A percentile compares a stretch with the other conserved stretches of the same genome.
Conservation (phyloP, 2,329 filamentous ascomycete genomes). For the Colletotrichum filicis region DNA sequence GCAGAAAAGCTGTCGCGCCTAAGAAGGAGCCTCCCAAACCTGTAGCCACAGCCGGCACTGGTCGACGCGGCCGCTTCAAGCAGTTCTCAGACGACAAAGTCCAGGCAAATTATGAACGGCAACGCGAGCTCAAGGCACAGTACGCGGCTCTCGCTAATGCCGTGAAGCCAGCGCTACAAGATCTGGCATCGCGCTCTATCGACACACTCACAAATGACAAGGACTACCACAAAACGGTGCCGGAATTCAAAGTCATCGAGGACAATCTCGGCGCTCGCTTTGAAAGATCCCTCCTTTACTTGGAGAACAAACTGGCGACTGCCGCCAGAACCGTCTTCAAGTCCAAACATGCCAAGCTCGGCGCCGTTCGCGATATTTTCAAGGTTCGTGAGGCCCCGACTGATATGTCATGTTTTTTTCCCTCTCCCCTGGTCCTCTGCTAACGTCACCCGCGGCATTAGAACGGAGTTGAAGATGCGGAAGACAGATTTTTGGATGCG, state of each 20-base stretch:
- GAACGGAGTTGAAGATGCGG: slow-evolving; percentile 51
- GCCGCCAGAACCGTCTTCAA: slow-evolving; percentile 44
- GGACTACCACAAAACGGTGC: slow-evolving; percentile 61
- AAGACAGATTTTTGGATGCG: slow-evolving; percentile 55
- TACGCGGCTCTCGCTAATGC: slow-evolving; percentile 72
- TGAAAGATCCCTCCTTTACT: slow-evolving; percentile 44
- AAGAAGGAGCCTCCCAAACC: slow-evolving; percentile 46
- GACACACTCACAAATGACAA: slow-evolving; percentile 67
- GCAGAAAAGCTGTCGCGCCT: slow-evolving; percentile 34
- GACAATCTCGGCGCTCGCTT: slow-evolving; percentile 56
- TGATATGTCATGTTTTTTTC: slow-evolving; percentile 35
- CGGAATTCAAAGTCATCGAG: slow-evolving; percentile 64
- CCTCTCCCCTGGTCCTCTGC: slow-evolving; percentile 19
- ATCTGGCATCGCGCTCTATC: slow-evolving; percentile 70
- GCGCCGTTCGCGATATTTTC: slow-evolving; percentile 48
- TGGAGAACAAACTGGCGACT: slow-evolving; percentile 42
- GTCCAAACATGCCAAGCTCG: slow-evolving; percentile 51
- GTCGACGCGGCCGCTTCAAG: slow-evolving; percentile 64
- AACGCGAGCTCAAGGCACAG: slow-evolving; percentile 73
- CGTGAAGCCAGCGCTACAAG: slow-evolving; percentile 72
- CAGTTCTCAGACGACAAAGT: slow-evolving; percentile 64
- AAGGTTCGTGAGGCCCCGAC: slow-evolving; percentile 46
- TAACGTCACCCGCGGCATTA: slow-evolving; percentile 37
- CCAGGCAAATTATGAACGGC: slow-evolving; percentile 70
- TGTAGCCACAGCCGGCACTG: slow-evolving; percentile 46